Percentiles rank a stretch among this genome's conserved stretches.
Evolutionary conservation across 164 flowering plant species (phyloP).

Genomic region (Magnolia officinalis): DNA sequence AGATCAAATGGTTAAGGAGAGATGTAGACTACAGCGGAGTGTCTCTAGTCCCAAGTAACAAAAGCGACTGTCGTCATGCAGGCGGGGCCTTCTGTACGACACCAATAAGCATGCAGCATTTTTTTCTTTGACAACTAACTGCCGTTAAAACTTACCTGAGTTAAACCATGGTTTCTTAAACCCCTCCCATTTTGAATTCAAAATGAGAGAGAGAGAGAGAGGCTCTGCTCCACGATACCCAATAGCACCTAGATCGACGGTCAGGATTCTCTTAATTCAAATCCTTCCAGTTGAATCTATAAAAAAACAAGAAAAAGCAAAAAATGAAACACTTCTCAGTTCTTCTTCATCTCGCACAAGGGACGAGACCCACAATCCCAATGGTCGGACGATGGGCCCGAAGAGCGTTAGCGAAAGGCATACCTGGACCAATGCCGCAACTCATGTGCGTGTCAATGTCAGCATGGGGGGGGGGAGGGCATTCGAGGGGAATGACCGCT

Average conservation of each 20-base stretch:
- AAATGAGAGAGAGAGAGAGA: neutral
- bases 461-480: no score
- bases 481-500: no score
- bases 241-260: neutral
- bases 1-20: no score
- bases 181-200: conserved; percentile 1
- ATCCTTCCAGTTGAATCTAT: neutral
- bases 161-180: neutral
- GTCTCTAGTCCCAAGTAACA: no score
- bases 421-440: no score
- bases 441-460: no score
- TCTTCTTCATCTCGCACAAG: neutral
- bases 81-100: neutral
- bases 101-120: neutral
- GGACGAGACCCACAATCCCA: no score
- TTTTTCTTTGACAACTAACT: neutral
- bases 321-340: neutral
- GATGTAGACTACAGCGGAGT: no score
- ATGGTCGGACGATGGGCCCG: no score
- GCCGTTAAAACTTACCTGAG: neutral
- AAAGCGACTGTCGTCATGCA: neutral
- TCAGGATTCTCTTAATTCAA: neutral
- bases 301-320: neutral
- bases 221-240: neutral
- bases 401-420: no score